Evolutionary conservation across 2,329 filamentous ascomycete species (phyloP).

Genomic region (Aspergillus tanneri): DNA sequence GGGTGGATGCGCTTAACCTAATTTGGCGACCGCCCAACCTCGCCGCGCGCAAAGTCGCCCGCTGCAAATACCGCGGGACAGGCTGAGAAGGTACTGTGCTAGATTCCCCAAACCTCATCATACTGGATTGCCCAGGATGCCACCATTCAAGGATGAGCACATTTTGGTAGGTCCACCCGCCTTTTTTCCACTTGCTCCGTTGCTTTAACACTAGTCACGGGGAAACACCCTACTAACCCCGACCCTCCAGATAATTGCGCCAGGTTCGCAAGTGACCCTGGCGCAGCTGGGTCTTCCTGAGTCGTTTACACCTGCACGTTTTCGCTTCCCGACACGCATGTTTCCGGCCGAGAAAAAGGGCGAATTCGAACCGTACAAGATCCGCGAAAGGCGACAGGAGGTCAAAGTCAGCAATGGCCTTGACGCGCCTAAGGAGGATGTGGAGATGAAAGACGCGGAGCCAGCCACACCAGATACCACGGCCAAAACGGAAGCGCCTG

Average conservation of each 20-base stretch:
- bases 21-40: slow-evolving; percentile 22
- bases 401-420: slow-evolving; percentile 29
- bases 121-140: slow-evolving; percentile 38
- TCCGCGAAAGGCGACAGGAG: slow-evolving; percentile 54
- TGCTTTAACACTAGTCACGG: background rate
- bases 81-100: slow-evolving; percentile 17
- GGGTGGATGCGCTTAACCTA: slow-evolving; percentile 23
- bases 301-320: slow-evolving; percentile 83
- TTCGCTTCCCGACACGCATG: slow-evolving; percentile 90
- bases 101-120: slow-evolving; percentile 9
- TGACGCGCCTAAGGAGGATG: slow-evolving; percentile 37
- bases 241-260: slow-evolving; percentile 50
- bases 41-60: slow-evolving; percentile 21
- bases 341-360: slow-evolving; percentile 75
- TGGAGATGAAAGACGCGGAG: slow-evolving; percentile 48
- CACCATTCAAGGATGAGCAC: slow-evolving; percentile 55
- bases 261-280: slow-evolving; percentile 82
- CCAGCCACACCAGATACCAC: slow-evolving; percentile 23
- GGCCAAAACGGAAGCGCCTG: slow-evolving; percentile 12
- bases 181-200: background rate
- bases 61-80: slow-evolving; percentile 22
- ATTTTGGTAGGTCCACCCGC: slow-evolving; percentile 43
- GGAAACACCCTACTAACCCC: slow-evolving; percentile 7
- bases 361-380: slow-evolving; percentile 77
- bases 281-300: slow-evolving; percentile 88